Evolutionary conservation across 129 eudicot genomes (phyloP).

Genomic region (Helianthus annuus): DNA sequence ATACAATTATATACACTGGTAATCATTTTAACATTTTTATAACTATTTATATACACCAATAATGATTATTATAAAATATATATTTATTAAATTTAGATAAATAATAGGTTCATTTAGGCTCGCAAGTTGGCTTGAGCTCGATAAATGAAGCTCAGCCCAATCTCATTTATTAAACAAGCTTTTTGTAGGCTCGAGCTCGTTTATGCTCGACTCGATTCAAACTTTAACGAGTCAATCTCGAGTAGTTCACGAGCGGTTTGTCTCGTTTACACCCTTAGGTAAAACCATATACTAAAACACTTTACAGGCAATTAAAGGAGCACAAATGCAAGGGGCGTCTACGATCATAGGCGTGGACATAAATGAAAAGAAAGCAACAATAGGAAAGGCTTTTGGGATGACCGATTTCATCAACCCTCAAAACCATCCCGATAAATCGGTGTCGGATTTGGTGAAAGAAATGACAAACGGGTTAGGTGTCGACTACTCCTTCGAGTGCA

Average conservation of each 20-base stretch:
- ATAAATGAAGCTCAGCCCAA: too few species aligned
- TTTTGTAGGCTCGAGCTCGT: too few species aligned
- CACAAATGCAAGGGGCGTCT: slow-evolving; percentile 51
- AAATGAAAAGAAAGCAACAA: slow-evolving; percentile 39
- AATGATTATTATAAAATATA: too few species aligned
- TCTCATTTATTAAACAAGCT: too few species aligned
- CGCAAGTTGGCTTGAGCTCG: too few species aligned
- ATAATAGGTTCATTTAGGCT: too few species aligned
- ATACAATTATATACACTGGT: too few species aligned
- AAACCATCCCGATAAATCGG: slow-evolving; percentile 25
- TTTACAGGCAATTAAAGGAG: slow-evolving; percentile 49
- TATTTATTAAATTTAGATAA: too few species aligned
- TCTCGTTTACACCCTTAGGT: background rate
- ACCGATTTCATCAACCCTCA: slow-evolving; percentile 59
- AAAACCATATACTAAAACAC: background rate
- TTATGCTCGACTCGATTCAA: too few species aligned
- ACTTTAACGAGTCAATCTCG: background rate
- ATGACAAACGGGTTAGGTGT: slow-evolving; percentile 55
- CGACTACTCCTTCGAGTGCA: slow-evolving; percentile 56
- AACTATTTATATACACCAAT: too few species aligned
- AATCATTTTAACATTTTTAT: too few species aligned
- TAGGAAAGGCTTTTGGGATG: slow-evolving; percentile 53
- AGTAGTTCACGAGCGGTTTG: too few species aligned
- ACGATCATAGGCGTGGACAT: slow-evolving; percentile 58
- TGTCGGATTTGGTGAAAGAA: slow-evolving; percentile 47